Conservation (phyloP, 257 asterid genomes). For the Nicotiana otophora region DNA sequence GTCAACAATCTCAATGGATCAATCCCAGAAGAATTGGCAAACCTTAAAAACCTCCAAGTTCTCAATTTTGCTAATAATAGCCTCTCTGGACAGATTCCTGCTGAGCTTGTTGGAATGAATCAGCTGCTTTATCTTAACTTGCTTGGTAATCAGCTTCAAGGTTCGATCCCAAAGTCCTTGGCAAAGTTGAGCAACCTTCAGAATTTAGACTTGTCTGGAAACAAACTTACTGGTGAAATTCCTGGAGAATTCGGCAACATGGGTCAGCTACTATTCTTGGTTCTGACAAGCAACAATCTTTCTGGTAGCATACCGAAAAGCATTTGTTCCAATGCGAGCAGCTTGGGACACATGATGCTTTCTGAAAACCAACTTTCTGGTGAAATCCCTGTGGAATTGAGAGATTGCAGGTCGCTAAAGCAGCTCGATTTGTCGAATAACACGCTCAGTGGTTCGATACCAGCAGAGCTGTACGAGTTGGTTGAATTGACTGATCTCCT, state of each 20-base stretch:
- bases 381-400: slow-evolving; percentile 47
- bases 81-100: slow-evolving; percentile 62
- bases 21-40: slow-evolving; percentile 48
- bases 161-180: slow-evolving; percentile 54
- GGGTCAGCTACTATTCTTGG: slow-evolving; percentile 46
- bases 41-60: slow-evolving; percentile 37
- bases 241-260: slow-evolving; percentile 56
- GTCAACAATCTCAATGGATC: slow-evolving; percentile 59
- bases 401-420: slow-evolving; percentile 44
- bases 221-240: slow-evolving; percentile 56
- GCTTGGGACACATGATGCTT: slow-evolving; percentile 51
- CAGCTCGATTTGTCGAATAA: slow-evolving; percentile 85
- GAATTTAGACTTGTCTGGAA: slow-evolving; percentile 64
- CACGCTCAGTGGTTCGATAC: slow-evolving; percentile 59
- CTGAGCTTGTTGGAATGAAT: slow-evolving; percentile 36
- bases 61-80: slow-evolving; percentile 66
- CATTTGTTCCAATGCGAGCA: slow-evolving; percentile 57
- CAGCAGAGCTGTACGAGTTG: slow-evolving; percentile 61
- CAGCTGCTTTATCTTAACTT: slow-evolving; percentile 54
- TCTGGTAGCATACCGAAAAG: slow-evolving; percentile 50
- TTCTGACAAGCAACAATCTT: slow-evolving; percentile 59
- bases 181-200: slow-evolving; percentile 36
- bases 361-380: slow-evolving; percentile 60
- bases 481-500: slow-evolving; percentile 54
- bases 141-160: slow-evolving; percentile 66